Conservation (phyloP, 2,329 filamentous ascomycete species). For the Stemphylium vesicarium region DNA sequence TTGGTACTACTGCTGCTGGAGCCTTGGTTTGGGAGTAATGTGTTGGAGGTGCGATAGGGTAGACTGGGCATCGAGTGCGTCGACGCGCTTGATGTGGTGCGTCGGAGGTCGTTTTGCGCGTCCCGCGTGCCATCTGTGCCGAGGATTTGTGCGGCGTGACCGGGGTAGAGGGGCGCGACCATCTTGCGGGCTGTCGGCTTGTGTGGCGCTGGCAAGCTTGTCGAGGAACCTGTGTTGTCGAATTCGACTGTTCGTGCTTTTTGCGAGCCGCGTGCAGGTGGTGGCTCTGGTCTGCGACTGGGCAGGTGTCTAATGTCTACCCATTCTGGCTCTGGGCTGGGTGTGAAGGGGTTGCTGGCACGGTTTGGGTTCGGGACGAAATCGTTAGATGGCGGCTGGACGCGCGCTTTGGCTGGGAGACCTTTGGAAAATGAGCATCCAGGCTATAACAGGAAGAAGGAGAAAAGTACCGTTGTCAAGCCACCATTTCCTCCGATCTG, state of each 20-base stretch:
- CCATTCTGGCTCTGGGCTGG: conserved; percentile 83
- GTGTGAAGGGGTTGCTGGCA: conserved; percentile 80
- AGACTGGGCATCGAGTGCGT: conserved; percentile 40
- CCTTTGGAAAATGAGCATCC: conserved; percentile 52
- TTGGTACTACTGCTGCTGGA: conserved; percentile 10
- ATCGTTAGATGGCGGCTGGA: conserved; percentile 69
- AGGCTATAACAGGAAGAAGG: conserved; percentile 48
- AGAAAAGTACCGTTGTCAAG: conserved; percentile 66
- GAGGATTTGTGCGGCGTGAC: conserved; percentile 26
- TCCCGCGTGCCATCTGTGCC: conserved; percentile 32
- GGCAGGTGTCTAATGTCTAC: conserved; percentile 56
- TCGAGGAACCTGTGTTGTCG: conserved; percentile 29
- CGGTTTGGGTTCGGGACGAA: conserved; percentile 74
- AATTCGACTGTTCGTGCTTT: conserved; percentile 41
- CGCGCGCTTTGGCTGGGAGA: conserved; percentile 74
- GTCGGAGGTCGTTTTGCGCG: conserved; percentile 27
- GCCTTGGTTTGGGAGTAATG: conserved; percentile 7
- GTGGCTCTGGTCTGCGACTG: conserved; percentile 36
- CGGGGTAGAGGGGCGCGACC: conserved; percentile 38
- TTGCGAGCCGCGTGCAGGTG: conserved; percentile 40
- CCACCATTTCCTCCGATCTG: conserved; percentile 70
- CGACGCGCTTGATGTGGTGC: conserved; percentile 34
- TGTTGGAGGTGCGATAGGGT: conserved; percentile 22
- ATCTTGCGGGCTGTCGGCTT: conserved; percentile 39
- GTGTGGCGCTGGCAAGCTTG: conserved; percentile 23